A percentile compares a stretch with the other conserved stretches of the same genome.
Evolutionary conservation across 2,329 filamentous ascomycete species (phyloP).

Genomic region (Neonectria faginata): DNA sequence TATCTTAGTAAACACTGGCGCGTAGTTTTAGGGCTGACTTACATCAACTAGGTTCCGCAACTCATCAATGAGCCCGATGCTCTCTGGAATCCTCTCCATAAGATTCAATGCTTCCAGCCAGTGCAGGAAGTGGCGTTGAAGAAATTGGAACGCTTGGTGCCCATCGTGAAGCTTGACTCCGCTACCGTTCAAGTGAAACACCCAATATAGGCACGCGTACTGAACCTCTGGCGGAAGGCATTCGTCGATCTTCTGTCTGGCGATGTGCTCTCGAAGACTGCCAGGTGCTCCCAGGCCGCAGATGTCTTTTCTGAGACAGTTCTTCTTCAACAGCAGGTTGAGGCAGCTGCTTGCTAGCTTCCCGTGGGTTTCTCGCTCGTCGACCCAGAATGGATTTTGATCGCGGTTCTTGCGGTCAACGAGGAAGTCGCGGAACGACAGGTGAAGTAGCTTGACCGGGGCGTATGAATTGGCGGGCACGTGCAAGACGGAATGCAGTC

Average conservation of each 20-base stretch:
- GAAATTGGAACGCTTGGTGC: conserved; percentile 29
- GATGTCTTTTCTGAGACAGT: conserved; percentile 46
- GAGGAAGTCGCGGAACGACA: conserved; percentile 53
- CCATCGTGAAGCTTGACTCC: conserved; percentile 43
- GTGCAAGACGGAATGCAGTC: conserved; percentile 49
- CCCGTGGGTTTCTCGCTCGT: conserved; percentile 15
- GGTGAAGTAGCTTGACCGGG: conserved; percentile 49
- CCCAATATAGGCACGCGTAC: conserved; percentile 53
- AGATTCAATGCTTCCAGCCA: conserved; percentile 38
- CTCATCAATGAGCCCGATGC: conserved; percentile 16
- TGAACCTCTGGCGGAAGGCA: neutral
- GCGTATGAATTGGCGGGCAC: conserved; percentile 39
- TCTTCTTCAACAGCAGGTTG: conserved; percentile 10
- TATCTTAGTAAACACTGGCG: too few relatives aligned
- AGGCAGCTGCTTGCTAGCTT: conserved; percentile 19
- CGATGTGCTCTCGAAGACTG: neutral
- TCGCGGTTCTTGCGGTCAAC: conserved; percentile 39
- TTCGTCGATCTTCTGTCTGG: neutral
- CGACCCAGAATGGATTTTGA: conserved; percentile 30
- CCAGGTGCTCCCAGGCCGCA: conserved; percentile 30
- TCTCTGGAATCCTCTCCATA: conserved; percentile 6
- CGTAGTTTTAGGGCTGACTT: neutral
- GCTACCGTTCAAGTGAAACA: conserved; percentile 47
- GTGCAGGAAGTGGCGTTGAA: conserved; percentile 30
- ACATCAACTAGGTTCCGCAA: conserved; percentile 17